Percentiles rank a stretch among this genome's conserved stretches.
Conservation (phyloP, 441 rosid species). For the Hura crepitans region DNA sequence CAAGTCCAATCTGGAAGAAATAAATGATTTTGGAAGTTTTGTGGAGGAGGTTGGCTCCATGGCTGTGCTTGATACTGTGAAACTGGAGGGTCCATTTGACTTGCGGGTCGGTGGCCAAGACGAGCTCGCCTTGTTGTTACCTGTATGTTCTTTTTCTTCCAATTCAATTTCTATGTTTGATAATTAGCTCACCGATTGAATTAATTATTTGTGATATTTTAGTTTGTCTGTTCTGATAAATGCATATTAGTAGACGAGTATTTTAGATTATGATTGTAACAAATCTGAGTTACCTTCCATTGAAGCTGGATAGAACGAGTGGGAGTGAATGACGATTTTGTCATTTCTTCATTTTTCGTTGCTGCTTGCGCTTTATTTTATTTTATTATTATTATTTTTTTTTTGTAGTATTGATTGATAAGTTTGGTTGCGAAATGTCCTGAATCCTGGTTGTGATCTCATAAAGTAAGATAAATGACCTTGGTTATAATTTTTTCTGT, state of each 20-base stretch:
- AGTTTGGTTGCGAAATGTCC: background rate
- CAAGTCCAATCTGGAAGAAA: slow-evolving; percentile 22
- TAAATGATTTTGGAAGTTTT: slow-evolving; percentile 35
- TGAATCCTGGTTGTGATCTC: background rate
- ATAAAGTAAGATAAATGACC: background rate
- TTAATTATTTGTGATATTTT: background rate
- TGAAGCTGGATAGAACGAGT: background rate
- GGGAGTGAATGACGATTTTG: background rate
- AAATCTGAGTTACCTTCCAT: background rate
- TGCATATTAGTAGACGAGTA: background rate
- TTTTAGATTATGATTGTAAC: background rate
- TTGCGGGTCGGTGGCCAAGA: slow-evolving; percentile 39
- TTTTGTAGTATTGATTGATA: background rate
- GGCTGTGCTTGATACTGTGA: slow-evolving; percentile 38
- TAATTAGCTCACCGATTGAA: background rate
- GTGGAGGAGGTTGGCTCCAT: slow-evolving; percentile 34
- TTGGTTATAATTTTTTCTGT: background rate
- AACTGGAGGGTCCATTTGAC: slow-evolving; percentile 60
- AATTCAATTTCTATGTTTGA: background rate
- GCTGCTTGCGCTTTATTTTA: background rate
- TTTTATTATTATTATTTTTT: too few relatives aligned
- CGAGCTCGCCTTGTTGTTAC: slow-evolving; percentile 44
- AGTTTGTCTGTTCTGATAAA: slow-evolving; percentile 11
- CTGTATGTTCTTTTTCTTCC: slow-evolving; percentile 33
- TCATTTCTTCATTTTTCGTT: background rate